Conservation (phyloP, 345 rosid genomes). For the Citrus unshiu region DNA sequence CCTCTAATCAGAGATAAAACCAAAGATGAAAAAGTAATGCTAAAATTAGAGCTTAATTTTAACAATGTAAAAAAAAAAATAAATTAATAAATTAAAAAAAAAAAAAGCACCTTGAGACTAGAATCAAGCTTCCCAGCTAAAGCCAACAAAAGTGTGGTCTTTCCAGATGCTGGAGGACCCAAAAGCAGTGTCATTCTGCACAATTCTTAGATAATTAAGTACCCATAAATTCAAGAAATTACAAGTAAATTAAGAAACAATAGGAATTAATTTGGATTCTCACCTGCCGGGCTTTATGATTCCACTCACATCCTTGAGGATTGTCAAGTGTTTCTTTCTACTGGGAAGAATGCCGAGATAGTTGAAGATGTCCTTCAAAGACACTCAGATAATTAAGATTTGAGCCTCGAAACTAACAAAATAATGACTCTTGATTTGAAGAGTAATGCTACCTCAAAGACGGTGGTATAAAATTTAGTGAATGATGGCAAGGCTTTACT, state of each 20-base stretch:
- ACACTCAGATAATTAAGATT: not conserved
- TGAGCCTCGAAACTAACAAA: not conserved
- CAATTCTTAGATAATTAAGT: not conserved
- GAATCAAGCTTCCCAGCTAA: slow-evolving; percentile 71
- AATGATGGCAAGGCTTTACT: slow-evolving; percentile 66
- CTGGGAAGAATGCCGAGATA: slow-evolving; percentile 34
- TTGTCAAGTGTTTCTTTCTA: slow-evolving; percentile 45
- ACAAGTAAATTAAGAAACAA: not conserved
- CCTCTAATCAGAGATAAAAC: no score
- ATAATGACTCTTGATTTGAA: not conserved
- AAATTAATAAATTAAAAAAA: no score
- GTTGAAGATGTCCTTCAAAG: slow-evolving; percentile 27
- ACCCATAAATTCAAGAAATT: not conserved
- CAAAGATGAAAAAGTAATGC: no score
- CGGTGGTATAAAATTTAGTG: slow-evolving; percentile 38
- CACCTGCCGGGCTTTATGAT: slow-evolving; percentile 70
- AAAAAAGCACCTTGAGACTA: slow-evolving; percentile 22
- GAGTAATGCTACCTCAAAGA: slow-evolving; percentile 51
- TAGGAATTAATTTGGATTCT: not conserved
- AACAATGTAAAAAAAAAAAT: not conserved
- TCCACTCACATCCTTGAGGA: slow-evolving; percentile 68
- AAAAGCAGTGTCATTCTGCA: slow-evolving; percentile 65
- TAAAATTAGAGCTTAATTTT: not conserved
- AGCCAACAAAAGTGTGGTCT: slow-evolving; percentile 71
- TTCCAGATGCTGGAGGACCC: slow-evolving; percentile 85